Evolutionary conservation across 768 basidiomycete genomes (phyloP), one percentile per base, ranked within the genome.

Genomic region (Termitomyces sp.): DNA sequence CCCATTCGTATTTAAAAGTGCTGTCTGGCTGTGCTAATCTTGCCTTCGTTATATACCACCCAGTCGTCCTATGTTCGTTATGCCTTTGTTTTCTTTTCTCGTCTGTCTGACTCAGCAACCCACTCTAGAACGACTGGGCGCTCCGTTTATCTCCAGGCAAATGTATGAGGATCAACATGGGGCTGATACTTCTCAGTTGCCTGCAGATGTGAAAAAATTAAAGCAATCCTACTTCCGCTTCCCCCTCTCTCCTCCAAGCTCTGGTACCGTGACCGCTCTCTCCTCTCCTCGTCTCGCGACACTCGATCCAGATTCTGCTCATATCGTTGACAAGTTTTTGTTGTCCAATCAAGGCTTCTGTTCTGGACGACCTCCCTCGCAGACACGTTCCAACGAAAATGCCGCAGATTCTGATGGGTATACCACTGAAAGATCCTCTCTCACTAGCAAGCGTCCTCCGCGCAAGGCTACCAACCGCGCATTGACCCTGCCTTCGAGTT

Each of bases 201-300:
- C 59, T 41, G 24, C 57, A 41, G 69, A 72, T 49, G 55, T 59
- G 36, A 66, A 58, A 51, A 62, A 56, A 22, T 34, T 53, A 12
- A 67, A 59, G 59, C 64, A 70, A n/a, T 63, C 62, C 18, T 65
- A 63, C n/a, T 72, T 72, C 59, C 69, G 61, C 42, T 80, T 79
- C 59, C 79, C 78, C 1, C 70, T 76, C 46, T 79, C 79, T n/a
- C 79, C 79, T 31, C 73, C 80, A 9, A 75, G 70, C 55, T 79
- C 81, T 32, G 72, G 75, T 27, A 65, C 75, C 29, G 66, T 67
- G 39, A 76, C 76, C 14, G 74, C 75, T 5, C 63, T 67, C 29
- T 71, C 78, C 46, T 78, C 79, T 1, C 74, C 76, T 53, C 67
- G 66, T 34, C 58, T 72, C 6, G 61, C 67, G 29, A 59, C 68